phyloP scores from a whole-genome alignment of 1,139 yeast species.

The Yamadazyma atlantica region DNA sequence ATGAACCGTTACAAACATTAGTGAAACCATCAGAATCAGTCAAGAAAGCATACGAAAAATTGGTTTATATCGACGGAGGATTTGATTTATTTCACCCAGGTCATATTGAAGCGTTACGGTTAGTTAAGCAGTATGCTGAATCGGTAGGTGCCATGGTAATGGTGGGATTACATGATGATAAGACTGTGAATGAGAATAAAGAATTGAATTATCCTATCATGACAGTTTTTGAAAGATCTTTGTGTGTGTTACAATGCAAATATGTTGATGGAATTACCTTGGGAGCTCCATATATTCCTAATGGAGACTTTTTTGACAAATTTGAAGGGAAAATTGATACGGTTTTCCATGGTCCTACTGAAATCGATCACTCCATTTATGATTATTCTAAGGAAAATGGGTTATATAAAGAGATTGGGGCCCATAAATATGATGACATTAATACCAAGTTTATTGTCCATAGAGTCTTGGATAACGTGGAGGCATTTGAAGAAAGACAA shows the following conservation, averaged over 20 bases:
- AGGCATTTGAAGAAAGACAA: slow-evolving; percentile 76
- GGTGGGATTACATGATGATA: slow-evolving; percentile 73
- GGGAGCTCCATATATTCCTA: slow-evolving; percentile 64
- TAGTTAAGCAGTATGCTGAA: slow-evolving; percentile 39
- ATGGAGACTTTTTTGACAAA: slow-evolving; percentile 33
- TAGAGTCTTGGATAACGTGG: slow-evolving; percentile 64
- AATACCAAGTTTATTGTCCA: slow-evolving; percentile 66
- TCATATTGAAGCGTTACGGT: slow-evolving; percentile 69
- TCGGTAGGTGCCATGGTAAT: slow-evolving; percentile 47
- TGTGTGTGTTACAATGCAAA: slow-evolving; percentile 85
- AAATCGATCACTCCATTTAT: slow-evolving; percentile 42
- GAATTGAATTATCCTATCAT: slow-evolving; percentile 79
- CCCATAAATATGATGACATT: slow-evolving; percentile 59
- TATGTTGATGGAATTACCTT: slow-evolving; percentile 77
- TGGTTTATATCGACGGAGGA: slow-evolving; percentile 75
- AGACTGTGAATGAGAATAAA: slow-evolving; percentile 53
- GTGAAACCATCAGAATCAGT: slow-evolving; percentile 33
- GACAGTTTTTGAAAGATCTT: slow-evolving; percentile 81
- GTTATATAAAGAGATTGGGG: slow-evolving; percentile 44
- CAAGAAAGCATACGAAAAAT: slow-evolving; percentile 23
- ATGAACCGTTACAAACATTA: slow-evolving; percentile 26
- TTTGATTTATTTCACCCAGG: slow-evolving; percentile 95
- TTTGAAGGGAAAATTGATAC: slow-evolving; percentile 41
- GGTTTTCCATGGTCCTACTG: slow-evolving; percentile 67
- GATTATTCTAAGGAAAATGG: slow-evolving; percentile 33